A percentile compares a stretch with the other conserved stretches of the same genome.
These are phyloP conservation scores for Letharia columbiana DNA, from an alignment of 495 filamentous ascomycete genomes.

Conservation along the genomic window DNA sequence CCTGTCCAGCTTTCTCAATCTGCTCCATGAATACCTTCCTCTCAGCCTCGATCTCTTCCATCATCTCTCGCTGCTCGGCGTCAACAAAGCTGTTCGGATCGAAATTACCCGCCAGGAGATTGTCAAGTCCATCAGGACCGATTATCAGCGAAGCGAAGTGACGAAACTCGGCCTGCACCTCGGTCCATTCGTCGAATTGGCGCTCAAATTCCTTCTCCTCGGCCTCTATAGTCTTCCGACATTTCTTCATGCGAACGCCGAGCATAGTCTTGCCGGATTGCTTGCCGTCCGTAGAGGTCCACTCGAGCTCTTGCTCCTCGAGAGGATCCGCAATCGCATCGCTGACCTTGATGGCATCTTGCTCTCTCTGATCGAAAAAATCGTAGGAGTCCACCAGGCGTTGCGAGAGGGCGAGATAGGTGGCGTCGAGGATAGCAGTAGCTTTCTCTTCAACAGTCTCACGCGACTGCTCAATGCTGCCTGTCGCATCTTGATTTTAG, in stretches of 20 bases:
- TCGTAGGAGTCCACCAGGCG: conserved; percentile 14
- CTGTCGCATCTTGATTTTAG: conserved; percentile 9
- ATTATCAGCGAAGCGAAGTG: conserved; percentile 12
- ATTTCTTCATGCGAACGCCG: conserved; percentile 21
- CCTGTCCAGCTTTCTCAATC: conserved; percentile 9
- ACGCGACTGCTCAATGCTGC: conserved; percentile 15
- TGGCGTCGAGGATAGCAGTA: conserved; percentile 9
- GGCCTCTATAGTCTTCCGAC: conserved; percentile 18
- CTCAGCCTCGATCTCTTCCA: conserved; percentile 15
- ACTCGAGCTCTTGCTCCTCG: conserved; percentile 19
- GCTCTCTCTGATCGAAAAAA: conserved; percentile 6
- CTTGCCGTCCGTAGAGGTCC: conserved; percentile 12
- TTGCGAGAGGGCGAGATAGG: background rate
- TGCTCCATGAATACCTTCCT: conserved; percentile 11
- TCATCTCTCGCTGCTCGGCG: conserved; percentile 10
- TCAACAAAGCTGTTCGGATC: conserved; percentile 6
- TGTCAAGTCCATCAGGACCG: conserved; percentile 14
- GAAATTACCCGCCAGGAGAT: background rate
- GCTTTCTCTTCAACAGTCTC: conserved; percentile 14
- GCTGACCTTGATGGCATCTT: background rate
- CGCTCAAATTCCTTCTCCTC: conserved; percentile 19
- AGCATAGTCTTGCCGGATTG: conserved; percentile 19
- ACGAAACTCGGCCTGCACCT: conserved; percentile 17
- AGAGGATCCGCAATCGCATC: conserved; percentile 8
- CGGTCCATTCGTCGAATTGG: conserved; percentile 22